phyloP scores from a whole-genome alignment of 345 rosid species.

The Salix exigua region DNA sequence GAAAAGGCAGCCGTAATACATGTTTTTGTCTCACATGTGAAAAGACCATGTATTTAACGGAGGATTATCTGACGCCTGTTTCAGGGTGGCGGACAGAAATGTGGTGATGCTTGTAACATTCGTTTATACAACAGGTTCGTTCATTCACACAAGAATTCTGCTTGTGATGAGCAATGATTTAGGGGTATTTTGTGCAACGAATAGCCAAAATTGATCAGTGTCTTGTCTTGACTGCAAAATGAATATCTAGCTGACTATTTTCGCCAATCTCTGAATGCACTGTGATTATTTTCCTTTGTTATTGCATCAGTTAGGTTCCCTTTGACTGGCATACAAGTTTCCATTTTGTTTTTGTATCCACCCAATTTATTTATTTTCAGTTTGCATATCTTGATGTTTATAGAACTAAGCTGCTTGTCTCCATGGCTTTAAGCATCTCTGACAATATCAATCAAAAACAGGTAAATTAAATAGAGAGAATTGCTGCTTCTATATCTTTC shows the following conservation, averaged over 20 bases:
- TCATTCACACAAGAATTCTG: neutral
- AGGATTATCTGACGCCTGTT: neutral
- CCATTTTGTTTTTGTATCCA: neutral
- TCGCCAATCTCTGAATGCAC: neutral
- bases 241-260: neutral
- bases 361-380: too few species aligned
- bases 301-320: neutral
- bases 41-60: neutral
- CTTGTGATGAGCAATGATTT: neutral
- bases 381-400: too few species aligned
- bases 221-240: neutral
- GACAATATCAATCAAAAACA: too few species aligned
- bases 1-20: neutral
- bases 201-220: neutral
- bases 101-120: neutral
- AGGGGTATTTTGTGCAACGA: neutral
- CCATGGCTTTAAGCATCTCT: too few species aligned
- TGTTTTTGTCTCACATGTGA: neutral
- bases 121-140: neutral
- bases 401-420: too few species aligned
- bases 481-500: too few species aligned
- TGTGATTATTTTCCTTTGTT: neutral
- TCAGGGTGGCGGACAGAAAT: neutral
- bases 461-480: too few species aligned
- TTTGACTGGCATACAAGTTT: neutral